These are phyloP conservation scores for Colletotrichum cordylinicola DNA, from an alignment of 2,329 filamentous ascomycete species.

Conservation along the genomic window DNA sequence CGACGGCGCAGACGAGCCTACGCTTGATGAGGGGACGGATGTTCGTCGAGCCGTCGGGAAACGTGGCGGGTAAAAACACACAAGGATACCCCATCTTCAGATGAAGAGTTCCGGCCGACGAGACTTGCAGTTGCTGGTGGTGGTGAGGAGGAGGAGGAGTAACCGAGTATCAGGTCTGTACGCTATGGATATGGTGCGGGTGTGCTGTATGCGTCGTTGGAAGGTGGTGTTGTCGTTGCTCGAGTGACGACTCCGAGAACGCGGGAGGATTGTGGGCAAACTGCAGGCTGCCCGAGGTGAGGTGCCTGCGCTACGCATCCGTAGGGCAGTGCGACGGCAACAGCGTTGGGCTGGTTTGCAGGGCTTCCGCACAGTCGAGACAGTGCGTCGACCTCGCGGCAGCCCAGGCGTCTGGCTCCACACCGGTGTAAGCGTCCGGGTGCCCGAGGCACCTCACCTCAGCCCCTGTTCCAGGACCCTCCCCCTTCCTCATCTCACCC, in stretches of 20 bases:
- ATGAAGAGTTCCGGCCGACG: neutral
- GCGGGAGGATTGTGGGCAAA: neutral
- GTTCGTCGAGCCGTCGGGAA: neutral
- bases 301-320: neutral
- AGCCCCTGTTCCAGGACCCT: neutral
- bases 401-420: neutral
- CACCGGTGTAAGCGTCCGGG: conserved; percentile 4
- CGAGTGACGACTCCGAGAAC: neutral
- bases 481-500: neutral
- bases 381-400: neutral
- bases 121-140: neutral
- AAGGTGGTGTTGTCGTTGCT: neutral
- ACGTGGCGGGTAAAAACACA: neutral
- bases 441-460: neutral
- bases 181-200: too few relatives aligned
- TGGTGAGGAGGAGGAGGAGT: neutral
- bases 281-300: neutral
- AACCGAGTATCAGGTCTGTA: neutral
- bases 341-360: neutral
- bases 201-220: neutral
- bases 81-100: neutral
- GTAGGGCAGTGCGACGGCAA: neutral
- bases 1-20: neutral
- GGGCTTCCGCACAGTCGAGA: neutral
- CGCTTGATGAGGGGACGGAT: neutral